Base-by-base conservation (phyloP, 2,329 filamentous ascomycete genomes). In the Ophiostoma quercus region DNA sequence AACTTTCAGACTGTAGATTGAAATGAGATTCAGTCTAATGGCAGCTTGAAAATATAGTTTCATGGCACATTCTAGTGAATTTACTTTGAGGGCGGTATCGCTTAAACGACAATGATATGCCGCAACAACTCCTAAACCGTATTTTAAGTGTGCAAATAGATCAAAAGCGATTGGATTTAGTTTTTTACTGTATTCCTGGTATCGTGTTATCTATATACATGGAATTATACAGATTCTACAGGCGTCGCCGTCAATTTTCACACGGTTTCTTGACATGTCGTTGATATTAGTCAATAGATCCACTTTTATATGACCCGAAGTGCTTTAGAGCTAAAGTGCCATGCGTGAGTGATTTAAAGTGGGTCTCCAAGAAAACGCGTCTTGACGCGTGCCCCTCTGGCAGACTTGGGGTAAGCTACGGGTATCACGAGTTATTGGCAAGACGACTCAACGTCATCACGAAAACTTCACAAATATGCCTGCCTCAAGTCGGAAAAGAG, bases 401-500 rank as follows among this genome's bases (percentile, higher is more conserved):
- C 19, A 16, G 29, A 63, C 11, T 37, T 19, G 32, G 4, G n/a
- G 22, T 57, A 7, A 54, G 51, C n/a, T 57, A 8, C n/a, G 51
- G 9, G 0, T 57, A 57, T 25, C 8, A 57, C 51, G 43, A 19
- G 16, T 47, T 19, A 34, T 62, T 62, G 29, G 2, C 16, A 37
- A 16, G 8, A 37, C 14, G 29, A 63, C 60, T 16, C 16, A 3
- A 60, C 39, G 12, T 3, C 12, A 63, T 29, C 4, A 22, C 32
- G 32, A 63, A 3, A 63, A 9, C 5, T 1, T 11, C 19, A n/a
- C 9, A 32, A 22, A 19, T 47, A 68, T 71, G 71, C 51, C 69
- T n/a, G 39, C 60, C 19, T 54, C 67, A 29, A 65, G 66, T n/a
- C 54, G 69, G 25, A 72, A 72, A 65, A 69, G 71, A 16, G 62